Conservation (phyloP, 371 early-diverging fungal genomes). For the Thermomucor indicae-seudaticae region DNA sequence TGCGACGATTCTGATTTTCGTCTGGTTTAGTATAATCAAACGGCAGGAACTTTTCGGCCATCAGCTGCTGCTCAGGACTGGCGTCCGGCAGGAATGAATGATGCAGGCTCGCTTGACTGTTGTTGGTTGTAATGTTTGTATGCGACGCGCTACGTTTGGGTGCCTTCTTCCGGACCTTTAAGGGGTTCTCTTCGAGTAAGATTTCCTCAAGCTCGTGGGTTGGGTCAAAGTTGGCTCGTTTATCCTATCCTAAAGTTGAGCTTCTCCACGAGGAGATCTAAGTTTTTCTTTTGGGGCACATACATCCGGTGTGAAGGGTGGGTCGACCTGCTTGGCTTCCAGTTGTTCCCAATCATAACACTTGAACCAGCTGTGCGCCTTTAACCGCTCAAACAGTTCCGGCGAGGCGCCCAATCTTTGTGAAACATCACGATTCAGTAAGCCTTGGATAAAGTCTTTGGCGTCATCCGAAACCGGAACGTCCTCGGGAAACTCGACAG, state of each 20-base stretch:
- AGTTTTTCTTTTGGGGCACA: neutral
- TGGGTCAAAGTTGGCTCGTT: constrained; percentile 89
- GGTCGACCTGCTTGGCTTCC: constrained; percentile 45
- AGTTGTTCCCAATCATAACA: constrained; percentile 56
- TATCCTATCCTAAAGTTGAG: constrained; percentile 23
- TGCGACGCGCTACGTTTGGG: constrained; percentile 15
- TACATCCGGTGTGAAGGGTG: constrained; percentile 71
- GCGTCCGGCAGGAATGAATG: constrained; percentile 14
- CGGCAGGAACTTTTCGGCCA: constrained; percentile 61
- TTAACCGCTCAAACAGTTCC: constrained; percentile 47
- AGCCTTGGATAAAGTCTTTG: constrained; percentile 49
- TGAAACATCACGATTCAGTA: constrained; percentile 56
- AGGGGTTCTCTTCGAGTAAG: constrained; percentile 87
- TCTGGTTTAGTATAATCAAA: constrained; percentile 61
- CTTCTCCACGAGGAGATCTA: neutral
- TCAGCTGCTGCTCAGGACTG: constrained; percentile 44
- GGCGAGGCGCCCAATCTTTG: constrained; percentile 58
- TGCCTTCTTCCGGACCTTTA: constrained; percentile 48
- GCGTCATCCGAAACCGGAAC: constrained; percentile 50
- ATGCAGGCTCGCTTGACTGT: too few species aligned
- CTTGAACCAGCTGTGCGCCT: constrained; percentile 59
- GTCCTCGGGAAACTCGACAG: constrained; percentile 52
- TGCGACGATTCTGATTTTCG: too few species aligned
- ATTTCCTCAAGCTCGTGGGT: constrained; percentile 95
- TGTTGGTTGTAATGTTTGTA: constrained; percentile 14